Conservation (phyloP, 176 grass and related monocot genomes). For the Zizania latifolia region DNA sequence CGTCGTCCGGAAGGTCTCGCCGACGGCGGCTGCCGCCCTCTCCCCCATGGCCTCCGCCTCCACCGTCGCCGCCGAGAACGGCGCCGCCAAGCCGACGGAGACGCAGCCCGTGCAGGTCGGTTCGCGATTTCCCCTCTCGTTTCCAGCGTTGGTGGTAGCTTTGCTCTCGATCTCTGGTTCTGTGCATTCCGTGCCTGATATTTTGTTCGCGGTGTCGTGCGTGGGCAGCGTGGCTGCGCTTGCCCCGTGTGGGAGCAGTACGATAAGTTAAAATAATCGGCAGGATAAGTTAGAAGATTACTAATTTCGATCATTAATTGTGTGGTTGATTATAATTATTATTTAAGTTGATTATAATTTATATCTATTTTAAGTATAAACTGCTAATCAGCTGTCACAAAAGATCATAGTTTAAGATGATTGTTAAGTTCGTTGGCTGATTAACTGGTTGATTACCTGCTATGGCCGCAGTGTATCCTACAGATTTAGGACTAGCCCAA, state of each 20-base stretch:
- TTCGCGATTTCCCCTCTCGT: neutral
- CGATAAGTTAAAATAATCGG: too few relatives aligned
- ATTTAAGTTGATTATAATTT: too few relatives aligned
- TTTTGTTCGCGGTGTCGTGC: neutral
- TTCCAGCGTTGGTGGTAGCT: neutral
- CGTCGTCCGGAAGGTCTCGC: slow-evolving; percentile 24
- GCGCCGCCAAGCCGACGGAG: slow-evolving; percentile 21
- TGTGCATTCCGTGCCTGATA: neutral
- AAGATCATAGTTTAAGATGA: neutral
- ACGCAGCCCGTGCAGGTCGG: slow-evolving; percentile 46
- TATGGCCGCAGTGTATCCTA: neutral
- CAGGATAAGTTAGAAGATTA: too few relatives aligned
- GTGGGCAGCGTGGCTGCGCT: neutral
- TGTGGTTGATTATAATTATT: too few relatives aligned
- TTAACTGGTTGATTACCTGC: too few relatives aligned
- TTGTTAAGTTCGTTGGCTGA: neutral
- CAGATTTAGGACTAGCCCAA: neutral
- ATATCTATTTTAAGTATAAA: too few relatives aligned
- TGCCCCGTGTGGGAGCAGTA: too few relatives aligned
- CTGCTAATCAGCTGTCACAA: too few relatives aligned
- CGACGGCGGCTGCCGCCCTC: slow-evolving; percentile 17
- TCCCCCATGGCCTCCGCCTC: slow-evolving; percentile 21
- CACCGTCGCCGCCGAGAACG: slow-evolving; percentile 19
- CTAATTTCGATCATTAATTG: too few relatives aligned
- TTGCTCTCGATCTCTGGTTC: neutral